phyloP scores from a whole-genome alignment of 495 filamentous ascomycete genomes.

The Podospora pseudopauciseta region DNA sequence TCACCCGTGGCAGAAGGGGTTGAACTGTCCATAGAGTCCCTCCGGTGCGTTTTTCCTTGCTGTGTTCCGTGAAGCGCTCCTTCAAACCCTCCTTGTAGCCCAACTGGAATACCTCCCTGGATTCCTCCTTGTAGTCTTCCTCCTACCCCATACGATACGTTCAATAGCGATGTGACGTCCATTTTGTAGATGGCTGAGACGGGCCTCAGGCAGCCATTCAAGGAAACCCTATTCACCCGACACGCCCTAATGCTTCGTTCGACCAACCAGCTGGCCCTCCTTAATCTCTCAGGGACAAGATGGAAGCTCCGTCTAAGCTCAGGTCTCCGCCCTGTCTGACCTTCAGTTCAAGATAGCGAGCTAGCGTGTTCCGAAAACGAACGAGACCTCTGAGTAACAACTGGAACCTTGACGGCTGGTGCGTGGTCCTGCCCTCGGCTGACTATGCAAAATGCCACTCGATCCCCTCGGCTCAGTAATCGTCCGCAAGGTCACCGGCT shows the following conservation, averaged over 20 bases:
- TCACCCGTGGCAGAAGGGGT: slow-evolving; percentile 28
- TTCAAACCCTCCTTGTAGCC: background rate
- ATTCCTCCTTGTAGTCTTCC: background rate
- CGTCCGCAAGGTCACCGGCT: background rate
- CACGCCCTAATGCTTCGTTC: background rate
- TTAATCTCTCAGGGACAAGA: background rate
- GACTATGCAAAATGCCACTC: background rate
- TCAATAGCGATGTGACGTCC: slow-evolving; percentile 37
- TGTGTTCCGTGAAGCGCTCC: background rate
- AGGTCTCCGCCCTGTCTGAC: background rate
- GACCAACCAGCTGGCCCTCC: background rate
- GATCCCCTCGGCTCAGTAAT: background rate
- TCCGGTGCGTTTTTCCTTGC: slow-evolving; percentile 14
- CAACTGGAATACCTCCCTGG: background rate
- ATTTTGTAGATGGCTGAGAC: slow-evolving; percentile 13
- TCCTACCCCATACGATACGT: slow-evolving; percentile 27
- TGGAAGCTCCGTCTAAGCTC: background rate
- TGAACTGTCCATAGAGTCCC: slow-evolving; percentile 24
- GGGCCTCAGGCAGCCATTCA: slow-evolving; percentile 2
- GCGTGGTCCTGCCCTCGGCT: background rate
- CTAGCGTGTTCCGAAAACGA: background rate
- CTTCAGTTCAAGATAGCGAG: background rate
- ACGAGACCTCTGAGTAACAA: background rate
- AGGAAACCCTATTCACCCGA: background rate
- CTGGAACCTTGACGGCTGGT: background rate